Evolutionary conservation across 176 grass and related monocot species (phyloP), one percentile per base, ranked within the genome.

Genomic region (Elaeis guineensis): DNA sequence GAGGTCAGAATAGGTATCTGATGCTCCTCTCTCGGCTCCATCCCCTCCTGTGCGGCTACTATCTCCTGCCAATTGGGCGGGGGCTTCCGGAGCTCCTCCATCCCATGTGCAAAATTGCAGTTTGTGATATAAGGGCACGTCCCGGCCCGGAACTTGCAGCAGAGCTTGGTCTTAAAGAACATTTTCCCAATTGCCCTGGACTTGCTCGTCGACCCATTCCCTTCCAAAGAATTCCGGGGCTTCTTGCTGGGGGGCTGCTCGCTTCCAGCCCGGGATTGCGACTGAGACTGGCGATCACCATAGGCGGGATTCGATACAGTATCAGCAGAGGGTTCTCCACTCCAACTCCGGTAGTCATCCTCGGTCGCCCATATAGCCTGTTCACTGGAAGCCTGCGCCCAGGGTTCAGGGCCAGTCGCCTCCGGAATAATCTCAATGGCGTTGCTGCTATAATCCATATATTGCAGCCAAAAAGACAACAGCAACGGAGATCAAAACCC

Each of bases 161-260:
- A 98, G 23, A 98, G 93, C 69, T 98, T 98, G 26, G 93, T 98
- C 72, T 98, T 98, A 79, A 98, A 98, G 84, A 98, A 98, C 93
- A 98, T 98, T 76, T 98, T 98, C 21, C 93, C 87, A 17, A 98
- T 86, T 2, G 81, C 84, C 8, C 88, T 76, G 11, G 87, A 98
- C 75, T 85, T 95, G 76, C 80, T 88, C 3, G 69, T 72, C 39
- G 58, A 69, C 51, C 69, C 65, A 29, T 58, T 59, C 9, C 59
- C 63, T 4, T 56, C 72, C 5, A 65, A 64, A 52, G 71, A 75
- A 57, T 49, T 77, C 29, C 87, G 84, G 52, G 70, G 12, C 72
- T 85, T 91, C 70, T 92, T 98, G 25, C 77, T 63, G 6, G 84
- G 76, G 19, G 87, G 93, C 74, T 88, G 93, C 75, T 98, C 93